Evolutionary conservation across 1,284 basidiomycete species (phyloP), one percentile per base, ranked within the genome.

Genomic region (Xerocomus nothofagi): DNA sequence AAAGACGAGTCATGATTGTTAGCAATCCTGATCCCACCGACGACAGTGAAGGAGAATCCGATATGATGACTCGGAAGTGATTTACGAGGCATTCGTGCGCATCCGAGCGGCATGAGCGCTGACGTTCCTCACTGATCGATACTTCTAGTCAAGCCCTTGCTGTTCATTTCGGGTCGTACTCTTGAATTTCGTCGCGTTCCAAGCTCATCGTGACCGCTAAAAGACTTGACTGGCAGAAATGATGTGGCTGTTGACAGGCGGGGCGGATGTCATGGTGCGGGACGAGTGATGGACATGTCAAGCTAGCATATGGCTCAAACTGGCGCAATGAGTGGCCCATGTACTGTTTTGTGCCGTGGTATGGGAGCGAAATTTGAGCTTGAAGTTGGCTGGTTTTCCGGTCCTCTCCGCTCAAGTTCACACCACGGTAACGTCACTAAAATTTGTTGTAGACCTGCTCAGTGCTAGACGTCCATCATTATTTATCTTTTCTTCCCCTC

Each of bases 321-420:
- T 27, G 17, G 21, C 6, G 8, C n/a, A 18, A 37, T 18, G 23
- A 24, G 27, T 54, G 37, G 18, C 26, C 30, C 31, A 31, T 23
- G 11, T 21, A 34, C 6, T 39, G 24, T 39, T 26, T 29, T 45
- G 40, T 32, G 31, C 32, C 15, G 31, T 30, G 15, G 33, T 42
- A 15, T 43, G 24, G 12, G 8, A 11, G 21, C 17, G n/a, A n/a
- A n/a, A n/a, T n/a, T n/a, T n/a, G n/a, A 17, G n/a, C 18, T 38
- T 43, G 24, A 21, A 30, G 37, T 5, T 17, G 6, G 7, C 26
- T 21, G 17, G 8, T 20, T 44, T 52, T 43, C 68, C 65, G 65
- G 65, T 47, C 67, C 45, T 54, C 47, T 56, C 65, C 65, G 65
- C 29, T 36, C 54, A 52, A 56, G 56, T 68, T 69, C 67, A 64